These are phyloP conservation scores for Proteromonas lacertae DNA, from an alignment of 352 stramenopile species.

Conservation along the genomic window DNA sequence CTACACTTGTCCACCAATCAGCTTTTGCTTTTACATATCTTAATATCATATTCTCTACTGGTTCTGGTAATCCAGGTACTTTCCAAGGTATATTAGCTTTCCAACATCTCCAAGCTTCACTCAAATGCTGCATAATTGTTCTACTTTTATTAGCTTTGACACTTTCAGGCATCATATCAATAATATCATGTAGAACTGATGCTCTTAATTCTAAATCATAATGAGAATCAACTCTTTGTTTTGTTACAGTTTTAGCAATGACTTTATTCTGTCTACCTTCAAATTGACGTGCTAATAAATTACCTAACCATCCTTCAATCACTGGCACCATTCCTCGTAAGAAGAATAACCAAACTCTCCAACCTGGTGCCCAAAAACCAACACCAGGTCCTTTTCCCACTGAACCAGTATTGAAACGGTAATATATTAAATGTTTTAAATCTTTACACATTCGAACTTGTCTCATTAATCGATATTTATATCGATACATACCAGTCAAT, in stretches of 20 bases:
- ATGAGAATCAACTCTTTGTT: conserved; percentile 94
- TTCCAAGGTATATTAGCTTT: conserved; percentile 98
- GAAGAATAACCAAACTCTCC: conserved; percentile 98
- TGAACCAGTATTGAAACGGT: conserved; percentile 96
- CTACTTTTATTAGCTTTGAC: conserved; percentile 95
- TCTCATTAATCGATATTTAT: conserved; percentile 90
- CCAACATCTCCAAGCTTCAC: conserved; percentile 86
- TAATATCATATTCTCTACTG: conserved; percentile 99
- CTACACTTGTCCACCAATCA: conserved; percentile 80
- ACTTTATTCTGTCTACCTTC: conserved; percentile 92
- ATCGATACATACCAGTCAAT: conserved; percentile 95
- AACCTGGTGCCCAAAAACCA: conserved; percentile 92
- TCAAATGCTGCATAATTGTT: conserved; percentile 90
- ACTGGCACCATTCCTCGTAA: conserved; percentile 86
- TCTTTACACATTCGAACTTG: conserved; percentile 97
- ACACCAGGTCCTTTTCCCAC: conserved; percentile 93
- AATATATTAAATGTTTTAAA: conserved; percentile 99
- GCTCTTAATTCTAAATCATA: conserved; percentile 95
- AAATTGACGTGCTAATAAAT: conserved; percentile 91
- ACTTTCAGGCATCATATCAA: conserved; percentile 99
- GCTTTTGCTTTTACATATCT: conserved; percentile 98
- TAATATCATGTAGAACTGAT: conserved; percentile 97
- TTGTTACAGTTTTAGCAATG: conserved; percentile 94
- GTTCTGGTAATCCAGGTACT: conserved; percentile 82
- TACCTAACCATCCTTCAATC: conserved; percentile 90